Percentiles rank a stretch among this genome's conserved stretches.
These are phyloP conservation scores for Termitomyces sp. DNA, from an alignment of 768 basidiomycete genomes.

Conservation along the genomic window DNA sequence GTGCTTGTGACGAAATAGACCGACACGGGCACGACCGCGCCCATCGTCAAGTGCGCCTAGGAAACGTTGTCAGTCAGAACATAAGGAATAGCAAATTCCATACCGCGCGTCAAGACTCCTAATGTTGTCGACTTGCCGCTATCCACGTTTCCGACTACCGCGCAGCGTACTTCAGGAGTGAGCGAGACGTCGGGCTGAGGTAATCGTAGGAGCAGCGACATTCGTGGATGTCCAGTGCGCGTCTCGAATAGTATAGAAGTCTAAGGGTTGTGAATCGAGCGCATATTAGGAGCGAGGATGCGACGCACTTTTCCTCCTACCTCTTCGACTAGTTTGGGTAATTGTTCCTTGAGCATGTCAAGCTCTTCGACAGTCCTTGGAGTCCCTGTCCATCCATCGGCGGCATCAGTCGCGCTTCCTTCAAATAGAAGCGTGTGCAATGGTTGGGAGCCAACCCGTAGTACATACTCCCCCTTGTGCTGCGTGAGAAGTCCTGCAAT, in stretches of 20 bases:
- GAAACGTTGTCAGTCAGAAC: slow-evolving; percentile 13
- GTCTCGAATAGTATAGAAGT: slow-evolving; percentile 49
- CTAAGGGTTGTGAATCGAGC: slow-evolving; percentile 23
- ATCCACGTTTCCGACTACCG: slow-evolving; percentile 93
- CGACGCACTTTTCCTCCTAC: slow-evolving; percentile 67
- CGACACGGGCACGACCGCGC: slow-evolving; percentile 75
- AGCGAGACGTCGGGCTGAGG: slow-evolving; percentile 71
- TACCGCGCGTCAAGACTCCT: slow-evolving; percentile 92
- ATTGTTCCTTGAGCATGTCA: slow-evolving; percentile 32
- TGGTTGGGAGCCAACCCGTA: slow-evolving; percentile 68
- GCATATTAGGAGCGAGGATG: not conserved
- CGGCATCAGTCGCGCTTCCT: slow-evolving; percentile 42
- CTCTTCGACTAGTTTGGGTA: slow-evolving; percentile 58
- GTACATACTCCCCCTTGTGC: slow-evolving; percentile 65
- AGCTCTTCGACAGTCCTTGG: slow-evolving; percentile 47
- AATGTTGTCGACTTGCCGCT: slow-evolving; percentile 93
- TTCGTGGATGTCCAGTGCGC: slow-evolving; percentile 43
- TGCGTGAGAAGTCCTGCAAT: slow-evolving; percentile 64
- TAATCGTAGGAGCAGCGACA: slow-evolving; percentile 60
- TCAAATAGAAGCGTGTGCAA: slow-evolving; percentile 49
- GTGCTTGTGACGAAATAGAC: slow-evolving; percentile 94
- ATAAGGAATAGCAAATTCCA: slow-evolving; percentile 3
- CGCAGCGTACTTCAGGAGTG: slow-evolving; percentile 91
- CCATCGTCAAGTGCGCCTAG: slow-evolving; percentile 77
- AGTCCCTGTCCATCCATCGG: slow-evolving; percentile 50